phyloP scores from a whole-genome alignment of 2,329 filamentous ascomycete species.

The Nectriaceae sp. region DNA sequence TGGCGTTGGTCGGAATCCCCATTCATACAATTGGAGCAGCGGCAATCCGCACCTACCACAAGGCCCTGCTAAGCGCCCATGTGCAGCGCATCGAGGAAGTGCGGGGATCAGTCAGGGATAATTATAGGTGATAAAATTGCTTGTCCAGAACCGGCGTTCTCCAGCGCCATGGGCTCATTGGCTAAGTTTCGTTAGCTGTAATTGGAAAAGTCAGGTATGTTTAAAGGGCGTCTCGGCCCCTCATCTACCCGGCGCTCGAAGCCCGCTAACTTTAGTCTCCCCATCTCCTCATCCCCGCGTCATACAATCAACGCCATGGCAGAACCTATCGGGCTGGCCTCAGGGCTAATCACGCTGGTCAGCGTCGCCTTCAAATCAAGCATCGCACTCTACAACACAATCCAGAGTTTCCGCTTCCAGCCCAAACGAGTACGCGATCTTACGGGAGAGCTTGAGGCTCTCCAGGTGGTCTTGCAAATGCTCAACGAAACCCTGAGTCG shows the following conservation, averaged over 20 bases:
- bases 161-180: not conserved
- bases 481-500: conserved; percentile 24
- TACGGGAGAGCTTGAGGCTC: conserved; percentile 38
- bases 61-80: not conserved
- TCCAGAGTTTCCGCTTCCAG: conserved; percentile 36
- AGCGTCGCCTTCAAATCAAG: conserved; percentile 43
- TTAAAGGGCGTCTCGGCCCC: not conserved
- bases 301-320: too few species aligned
- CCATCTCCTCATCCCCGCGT: not conserved
- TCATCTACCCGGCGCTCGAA: not conserved
- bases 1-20: not conserved
- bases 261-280: not conserved
- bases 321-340: too few species aligned
- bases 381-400: conserved; percentile 36
- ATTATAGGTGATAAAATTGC: not conserved
- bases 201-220: not conserved
- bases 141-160: not conserved
- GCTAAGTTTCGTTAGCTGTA: not conserved
- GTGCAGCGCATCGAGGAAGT: not conserved
- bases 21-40: not conserved
- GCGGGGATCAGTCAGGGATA: not conserved
- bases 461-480: conserved; percentile 38
- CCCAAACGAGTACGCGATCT: conserved; percentile 40
- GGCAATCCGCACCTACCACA: not conserved
- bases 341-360: too few species aligned